Evolutionary conservation across 768 basidiomycete species (phyloP).

Genomic region (Termitomyces sp.): DNA sequence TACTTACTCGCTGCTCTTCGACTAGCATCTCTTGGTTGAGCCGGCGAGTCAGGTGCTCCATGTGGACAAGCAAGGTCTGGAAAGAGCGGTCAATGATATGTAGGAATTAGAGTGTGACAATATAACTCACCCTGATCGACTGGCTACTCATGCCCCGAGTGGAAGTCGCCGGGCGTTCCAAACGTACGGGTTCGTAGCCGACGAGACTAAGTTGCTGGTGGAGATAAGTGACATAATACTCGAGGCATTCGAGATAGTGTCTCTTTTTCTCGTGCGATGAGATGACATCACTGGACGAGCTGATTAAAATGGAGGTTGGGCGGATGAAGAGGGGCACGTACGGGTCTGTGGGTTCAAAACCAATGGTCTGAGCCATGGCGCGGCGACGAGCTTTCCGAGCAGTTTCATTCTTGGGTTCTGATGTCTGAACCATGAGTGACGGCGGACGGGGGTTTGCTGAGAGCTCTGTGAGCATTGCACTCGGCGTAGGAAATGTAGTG

Average conservation of each 20-base stretch:
- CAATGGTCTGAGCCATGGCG: constrained; percentile 48
- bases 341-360: constrained; percentile 59
- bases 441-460: constrained; percentile 12
- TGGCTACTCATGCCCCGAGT: constrained; percentile 49
- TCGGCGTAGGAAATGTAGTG: constrained; percentile 57
- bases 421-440: background rate
- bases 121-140: constrained; percentile 49
- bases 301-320: background rate
- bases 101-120: background rate
- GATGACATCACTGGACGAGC: constrained; percentile 50
- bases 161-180: constrained; percentile 47
- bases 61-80: constrained; percentile 66
- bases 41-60: constrained; percentile 50
- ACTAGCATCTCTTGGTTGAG: constrained; percentile 42
- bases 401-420: constrained; percentile 32
- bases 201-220: constrained; percentile 54
- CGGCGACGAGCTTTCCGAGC: constrained; percentile 54
- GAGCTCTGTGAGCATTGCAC: constrained; percentile 50
- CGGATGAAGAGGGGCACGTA: constrained; percentile 16
- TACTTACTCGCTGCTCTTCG: constrained; percentile 50
- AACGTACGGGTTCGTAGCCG: constrained; percentile 35
- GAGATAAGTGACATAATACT: constrained; percentile 62
- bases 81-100: background rate
- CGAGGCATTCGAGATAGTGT: constrained; percentile 66
- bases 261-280: constrained; percentile 77